Evolutionary conservation across 129 eudicot genomes (phyloP), one percentile per base, ranked within the genome.

Genomic region (Dittrichia graveolens): DNA sequence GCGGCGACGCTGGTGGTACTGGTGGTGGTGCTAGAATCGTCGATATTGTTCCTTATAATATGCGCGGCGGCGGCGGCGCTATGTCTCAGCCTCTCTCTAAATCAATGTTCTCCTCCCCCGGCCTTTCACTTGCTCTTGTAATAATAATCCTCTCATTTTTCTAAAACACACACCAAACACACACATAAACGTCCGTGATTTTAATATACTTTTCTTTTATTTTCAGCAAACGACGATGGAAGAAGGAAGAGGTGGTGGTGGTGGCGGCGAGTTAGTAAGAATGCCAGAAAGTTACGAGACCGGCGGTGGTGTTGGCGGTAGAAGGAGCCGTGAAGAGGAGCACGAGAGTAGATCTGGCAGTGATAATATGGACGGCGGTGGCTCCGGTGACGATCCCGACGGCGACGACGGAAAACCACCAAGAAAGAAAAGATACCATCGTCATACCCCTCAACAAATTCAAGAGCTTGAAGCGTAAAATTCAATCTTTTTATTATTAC

Each of bases 341-440:
- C 96, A 88, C 61, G 99, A 94, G 77, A 91, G 99, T 78, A 94
- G 96, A 90, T 94, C 99, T 77, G 99, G 97, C 1, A 90, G 97
- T 79, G 99, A 85, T 79, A 85, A 94, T 79, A 78, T 94, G 92
- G 99, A 94, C 15, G 97, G 93, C 24, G 97, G 75, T 15, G 90
- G 94, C 42, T 96, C 97, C 38, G 99, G 92, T 75, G 99, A 94
- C 72, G 96, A 80, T 48, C 81, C 72, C 40, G 97, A 94, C 52
- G 91, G 81, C 42, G 81, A 89, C 71, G 99, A 90, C 72, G 81
- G 81, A 41, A 85, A 86, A 56, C 99, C 99, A 6, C 91, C 94
- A 7, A 73, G 91, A 47, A 94, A 94, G 76, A 94, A 94, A 66
- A 68, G 99, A 81, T 94, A 94, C 86, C 99, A 94, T 84, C 91